These are phyloP conservation scores for Aspergillus quadrilineatus DNA, from an alignment of 2,329 filamentous ascomycete genomes.

Conservation along the genomic window DNA sequence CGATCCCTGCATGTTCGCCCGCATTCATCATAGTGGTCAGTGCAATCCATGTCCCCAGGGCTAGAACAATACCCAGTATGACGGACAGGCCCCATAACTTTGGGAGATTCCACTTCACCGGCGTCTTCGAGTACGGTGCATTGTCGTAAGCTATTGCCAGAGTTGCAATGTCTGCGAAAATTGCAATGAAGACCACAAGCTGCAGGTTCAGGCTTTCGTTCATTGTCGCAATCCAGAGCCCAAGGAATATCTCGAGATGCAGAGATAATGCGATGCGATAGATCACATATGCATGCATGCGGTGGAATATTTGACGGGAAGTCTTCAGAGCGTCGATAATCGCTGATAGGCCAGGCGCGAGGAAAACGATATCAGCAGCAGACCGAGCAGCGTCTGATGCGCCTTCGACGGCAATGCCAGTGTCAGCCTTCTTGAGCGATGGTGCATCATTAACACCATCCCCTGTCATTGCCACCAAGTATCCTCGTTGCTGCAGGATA, in stretches of 20 bases:
- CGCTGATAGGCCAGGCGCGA: constrained; percentile 84
- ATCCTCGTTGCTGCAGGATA: constrained; percentile 88
- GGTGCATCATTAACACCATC: constrained; percentile 94
- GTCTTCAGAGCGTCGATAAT: constrained; percentile 93
- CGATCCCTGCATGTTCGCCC: constrained; percentile 73
- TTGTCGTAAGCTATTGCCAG: constrained; percentile 93
- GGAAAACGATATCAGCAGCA: constrained; percentile 90
- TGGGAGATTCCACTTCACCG: constrained; percentile 93
- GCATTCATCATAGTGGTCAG: constrained; percentile 77
- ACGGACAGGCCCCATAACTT: constrained; percentile 94
- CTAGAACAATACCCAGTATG: constrained; percentile 76
- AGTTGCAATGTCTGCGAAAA: constrained; percentile 90
- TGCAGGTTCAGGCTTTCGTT: constrained; percentile 83
- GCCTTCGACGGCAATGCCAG: constrained; percentile 91
- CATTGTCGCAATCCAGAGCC: constrained; percentile 85
- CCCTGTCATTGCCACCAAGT: constrained; percentile 94
- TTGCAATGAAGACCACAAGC: constrained; percentile 89
- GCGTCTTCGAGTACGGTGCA: constrained; percentile 78
- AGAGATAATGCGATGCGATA: constrained; percentile 92
- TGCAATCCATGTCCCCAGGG: constrained; percentile 82
- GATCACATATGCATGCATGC: constrained; percentile 94
- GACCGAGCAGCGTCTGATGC: constrained; percentile 87
- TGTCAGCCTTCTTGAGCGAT: constrained; percentile 92
- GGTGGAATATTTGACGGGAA: constrained; percentile 91
- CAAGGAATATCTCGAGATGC: constrained; percentile 87